Evolutionary conservation across 345 rosid species (phyloP).

Genomic region (Euphorbia tirucalli): DNA sequence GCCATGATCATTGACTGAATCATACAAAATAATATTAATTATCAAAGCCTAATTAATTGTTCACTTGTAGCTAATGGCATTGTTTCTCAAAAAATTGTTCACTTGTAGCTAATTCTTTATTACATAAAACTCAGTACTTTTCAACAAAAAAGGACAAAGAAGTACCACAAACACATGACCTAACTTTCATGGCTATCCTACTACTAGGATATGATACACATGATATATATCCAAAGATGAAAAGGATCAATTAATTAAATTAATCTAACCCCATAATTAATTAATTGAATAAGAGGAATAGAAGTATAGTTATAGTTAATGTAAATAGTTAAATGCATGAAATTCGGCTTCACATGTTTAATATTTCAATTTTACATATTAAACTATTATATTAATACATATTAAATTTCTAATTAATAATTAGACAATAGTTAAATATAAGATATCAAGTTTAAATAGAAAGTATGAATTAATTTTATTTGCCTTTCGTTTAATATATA

Average conservation of each 20-base stretch:
- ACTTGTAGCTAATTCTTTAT: constrained; percentile 9
- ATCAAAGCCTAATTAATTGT: not conserved
- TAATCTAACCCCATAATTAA: not conserved
- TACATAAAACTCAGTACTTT: constrained; percentile 2
- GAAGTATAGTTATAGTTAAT: too few relatives aligned
- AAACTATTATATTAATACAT: too few relatives aligned
- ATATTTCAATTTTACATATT: too few relatives aligned
- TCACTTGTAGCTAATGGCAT: constrained; percentile 12
- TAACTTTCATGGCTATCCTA: constrained; percentile 17
- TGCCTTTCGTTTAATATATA: too few relatives aligned
- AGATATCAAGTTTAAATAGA: too few relatives aligned
- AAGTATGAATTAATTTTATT: too few relatives aligned
- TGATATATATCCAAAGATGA: constrained; percentile 8
- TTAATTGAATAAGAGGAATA: too few relatives aligned
- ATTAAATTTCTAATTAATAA: too few relatives aligned
- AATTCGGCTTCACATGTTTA: too few relatives aligned
- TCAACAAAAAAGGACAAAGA: constrained; percentile 30
- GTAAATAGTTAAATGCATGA: too few relatives aligned
- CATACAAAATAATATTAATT: not conserved
- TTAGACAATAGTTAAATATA: too few relatives aligned
- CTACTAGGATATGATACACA: constrained; percentile 2
- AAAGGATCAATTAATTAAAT: not conserved
- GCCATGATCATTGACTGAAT: constrained; percentile 5
- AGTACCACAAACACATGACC: constrained; percentile 22
- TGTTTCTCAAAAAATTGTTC: too few relatives aligned